Percentiles rank a stretch among this genome's conserved stretches.
phyloP scores from a whole-genome alignment of 345 rosid genomes.

The Eucalyptus melliodora region DNA sequence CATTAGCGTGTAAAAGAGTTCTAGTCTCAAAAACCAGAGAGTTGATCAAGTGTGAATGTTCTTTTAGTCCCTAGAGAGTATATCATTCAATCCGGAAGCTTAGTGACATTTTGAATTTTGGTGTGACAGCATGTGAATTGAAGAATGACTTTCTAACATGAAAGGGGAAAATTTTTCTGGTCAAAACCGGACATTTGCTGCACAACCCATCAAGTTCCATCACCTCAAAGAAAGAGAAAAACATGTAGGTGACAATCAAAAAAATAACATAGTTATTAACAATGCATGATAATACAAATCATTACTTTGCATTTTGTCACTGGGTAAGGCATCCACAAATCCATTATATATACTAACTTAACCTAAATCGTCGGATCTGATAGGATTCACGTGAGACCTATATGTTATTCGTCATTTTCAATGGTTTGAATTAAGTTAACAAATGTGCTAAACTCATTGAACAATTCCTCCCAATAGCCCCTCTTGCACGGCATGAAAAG shows the following conservation, averaged over 20 bases:
- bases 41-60: background rate
- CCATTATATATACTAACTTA: background rate
- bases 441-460: background rate
- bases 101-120: background rate
- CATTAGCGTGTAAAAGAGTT: background rate
- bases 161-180: background rate
- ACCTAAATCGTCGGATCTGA: background rate
- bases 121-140: background rate
- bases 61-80: background rate
- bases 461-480: background rate
- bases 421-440: background rate
- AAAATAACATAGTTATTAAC: background rate
- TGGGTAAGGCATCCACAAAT: background rate
- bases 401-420: background rate
- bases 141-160: background rate
- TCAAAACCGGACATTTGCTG: background rate
- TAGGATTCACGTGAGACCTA: accelerated
- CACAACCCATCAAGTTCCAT: background rate
- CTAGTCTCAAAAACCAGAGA: background rate
- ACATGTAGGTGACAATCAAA: background rate
- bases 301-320: background rate
- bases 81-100: background rate
- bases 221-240: background rate
- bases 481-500: background rate
- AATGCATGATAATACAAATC: background rate